A percentile compares a stretch with the other conserved stretches of the same genome.
Conservation (phyloP, 768 basidiomycete species). For the Ramaria sp. region DNA sequence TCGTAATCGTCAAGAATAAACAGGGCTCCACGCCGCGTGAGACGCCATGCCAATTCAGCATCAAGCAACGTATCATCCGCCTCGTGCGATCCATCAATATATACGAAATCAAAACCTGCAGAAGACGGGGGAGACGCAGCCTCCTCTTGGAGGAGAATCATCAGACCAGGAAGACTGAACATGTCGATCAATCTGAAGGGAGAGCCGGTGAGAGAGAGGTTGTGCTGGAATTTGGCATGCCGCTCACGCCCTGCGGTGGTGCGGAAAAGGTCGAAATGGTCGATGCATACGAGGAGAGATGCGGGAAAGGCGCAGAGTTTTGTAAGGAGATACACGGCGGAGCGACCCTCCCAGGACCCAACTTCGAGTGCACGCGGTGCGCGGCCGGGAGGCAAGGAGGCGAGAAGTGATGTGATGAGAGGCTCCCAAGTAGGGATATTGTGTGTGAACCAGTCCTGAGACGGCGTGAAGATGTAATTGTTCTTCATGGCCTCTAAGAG, state of each 20-base stretch:
- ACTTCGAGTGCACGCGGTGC: slow-evolving; percentile 43
- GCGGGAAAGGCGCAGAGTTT: slow-evolving; percentile 28
- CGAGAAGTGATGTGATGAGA: slow-evolving; percentile 20
- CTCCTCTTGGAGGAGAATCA: slow-evolving; percentile 36
- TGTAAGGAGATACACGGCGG: slow-evolving; percentile 42
- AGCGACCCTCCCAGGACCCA: slow-evolving; percentile 56
- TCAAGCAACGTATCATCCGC: slow-evolving; percentile 53
- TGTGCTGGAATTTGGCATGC: slow-evolving; percentile 32
- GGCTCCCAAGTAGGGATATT: slow-evolving; percentile 36
- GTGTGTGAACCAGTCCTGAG: slow-evolving; percentile 47
- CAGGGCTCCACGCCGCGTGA: slow-evolving; percentile 38
- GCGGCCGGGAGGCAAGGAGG: background rate
- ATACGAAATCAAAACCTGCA: slow-evolving; percentile 48
- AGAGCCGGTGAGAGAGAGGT: slow-evolving; percentile 34
- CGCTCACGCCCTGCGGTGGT: slow-evolving; percentile 39
- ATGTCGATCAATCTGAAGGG: slow-evolving; percentile 34
- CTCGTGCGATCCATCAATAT: slow-evolving; percentile 48
- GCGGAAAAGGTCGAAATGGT: slow-evolving; percentile 45
- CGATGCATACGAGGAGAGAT: slow-evolving; percentile 43
- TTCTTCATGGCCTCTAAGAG: background rate
- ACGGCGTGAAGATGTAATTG: slow-evolving; percentile 33
- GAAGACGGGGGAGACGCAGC: slow-evolving; percentile 14
- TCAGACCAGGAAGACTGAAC: slow-evolving; percentile 44
- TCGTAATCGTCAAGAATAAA: slow-evolving; percentile 50
- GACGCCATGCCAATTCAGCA: slow-evolving; percentile 45